These are phyloP conservation scores for Helotiales sp. DNA, from an alignment of 2,329 filamentous ascomycete genomes.

Conservation along the genomic window DNA sequence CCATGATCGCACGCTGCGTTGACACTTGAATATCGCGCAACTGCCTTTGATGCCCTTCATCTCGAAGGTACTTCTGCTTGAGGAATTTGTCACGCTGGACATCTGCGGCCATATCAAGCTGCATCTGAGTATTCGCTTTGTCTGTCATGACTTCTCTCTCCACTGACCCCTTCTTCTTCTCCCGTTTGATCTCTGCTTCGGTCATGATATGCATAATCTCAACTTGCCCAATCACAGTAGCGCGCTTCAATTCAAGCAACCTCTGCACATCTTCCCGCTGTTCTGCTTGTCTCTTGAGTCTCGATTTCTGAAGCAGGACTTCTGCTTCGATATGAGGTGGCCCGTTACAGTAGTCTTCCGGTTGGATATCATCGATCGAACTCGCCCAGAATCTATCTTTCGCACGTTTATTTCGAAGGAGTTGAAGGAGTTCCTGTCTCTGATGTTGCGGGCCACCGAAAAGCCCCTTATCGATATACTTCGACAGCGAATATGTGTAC, in stretches of 20 bases:
- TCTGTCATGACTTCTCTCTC: slow-evolving; percentile 16
- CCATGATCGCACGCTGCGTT: slow-evolving; percentile 12
- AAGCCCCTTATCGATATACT: slow-evolving; percentile 54
- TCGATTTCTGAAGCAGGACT: slow-evolving; percentile 23
- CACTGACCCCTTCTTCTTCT: slow-evolving; percentile 9
- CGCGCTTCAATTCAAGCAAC: slow-evolving; percentile 21
- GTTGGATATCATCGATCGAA: slow-evolving; percentile 24
- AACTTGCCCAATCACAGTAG: slow-evolving; percentile 13
- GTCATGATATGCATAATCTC: slow-evolving; percentile 22
- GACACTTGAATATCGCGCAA: slow-evolving; percentile 14
- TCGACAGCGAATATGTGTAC: slow-evolving; percentile 67
- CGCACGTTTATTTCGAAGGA: slow-evolving; percentile 23
- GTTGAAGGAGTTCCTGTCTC: slow-evolving; percentile 22
- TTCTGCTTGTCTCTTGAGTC: slow-evolving; percentile 22
- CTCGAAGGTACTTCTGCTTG: neutral
- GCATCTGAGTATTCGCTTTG: slow-evolving; percentile 15
- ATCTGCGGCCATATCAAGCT: slow-evolving; percentile 15
- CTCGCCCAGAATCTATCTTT: slow-evolving; percentile 29
- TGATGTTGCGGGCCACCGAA: slow-evolving; percentile 24
- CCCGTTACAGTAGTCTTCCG: slow-evolving; percentile 21
- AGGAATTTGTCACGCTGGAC: slow-evolving; percentile 4
- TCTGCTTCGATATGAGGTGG: slow-evolving; percentile 28
- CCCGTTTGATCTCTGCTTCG: slow-evolving; percentile 16
- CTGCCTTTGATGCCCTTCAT: slow-evolving; percentile 13
- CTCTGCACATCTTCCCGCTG: slow-evolving; percentile 20